Evolutionary conservation across 768 basidiomycete species (phyloP).

Genomic region (Lentinula edodes): DNA sequence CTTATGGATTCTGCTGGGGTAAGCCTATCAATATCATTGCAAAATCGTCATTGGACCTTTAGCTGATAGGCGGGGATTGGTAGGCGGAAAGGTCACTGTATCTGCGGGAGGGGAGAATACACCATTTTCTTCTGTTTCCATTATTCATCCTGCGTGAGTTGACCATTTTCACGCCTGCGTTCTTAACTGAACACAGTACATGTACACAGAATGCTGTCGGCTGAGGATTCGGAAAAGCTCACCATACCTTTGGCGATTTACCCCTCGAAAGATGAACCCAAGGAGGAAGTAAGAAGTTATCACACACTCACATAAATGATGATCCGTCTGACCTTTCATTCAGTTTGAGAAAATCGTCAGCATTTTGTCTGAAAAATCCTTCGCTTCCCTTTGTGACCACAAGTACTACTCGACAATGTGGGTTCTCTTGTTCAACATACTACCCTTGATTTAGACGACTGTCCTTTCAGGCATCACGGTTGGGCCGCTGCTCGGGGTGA

Average conservation of each 20-base stretch:
- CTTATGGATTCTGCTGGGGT: conserved; percentile 59
- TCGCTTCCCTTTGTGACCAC: conserved; percentile 41
- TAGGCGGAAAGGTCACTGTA: conserved; percentile 49
- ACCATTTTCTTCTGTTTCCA: conserved; percentile 43
- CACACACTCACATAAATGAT: not conserved
- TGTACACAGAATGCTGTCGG: conserved; percentile 41
- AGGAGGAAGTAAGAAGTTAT: conserved; percentile 38
- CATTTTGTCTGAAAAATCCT: conserved; percentile 42
- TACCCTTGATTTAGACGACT: not conserved
- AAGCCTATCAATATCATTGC: conserved; percentile 4
- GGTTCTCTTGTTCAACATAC: conserved; percentile 5
- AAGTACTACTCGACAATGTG: conserved; percentile 46
- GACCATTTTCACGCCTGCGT: not conserved
- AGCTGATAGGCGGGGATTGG: not conserved
- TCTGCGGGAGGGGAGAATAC: conserved; percentile 31
- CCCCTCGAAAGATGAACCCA: conserved; percentile 53
- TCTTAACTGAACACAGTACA: not conserved
- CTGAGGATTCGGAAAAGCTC: conserved; percentile 44
- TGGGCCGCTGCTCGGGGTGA: conserved; percentile 61
- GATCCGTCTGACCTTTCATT: not conserved
- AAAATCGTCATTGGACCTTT: not conserved
- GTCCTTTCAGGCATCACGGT: conserved; percentile 45
- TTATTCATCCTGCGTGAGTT: conserved; percentile 55
- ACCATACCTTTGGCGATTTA: conserved; percentile 51
- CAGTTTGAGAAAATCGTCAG: conserved; percentile 48